These are phyloP conservation scores for Echeveria elegans DNA, from an alignment of 164 flowering plant genomes.

Conservation along the genomic window DNA sequence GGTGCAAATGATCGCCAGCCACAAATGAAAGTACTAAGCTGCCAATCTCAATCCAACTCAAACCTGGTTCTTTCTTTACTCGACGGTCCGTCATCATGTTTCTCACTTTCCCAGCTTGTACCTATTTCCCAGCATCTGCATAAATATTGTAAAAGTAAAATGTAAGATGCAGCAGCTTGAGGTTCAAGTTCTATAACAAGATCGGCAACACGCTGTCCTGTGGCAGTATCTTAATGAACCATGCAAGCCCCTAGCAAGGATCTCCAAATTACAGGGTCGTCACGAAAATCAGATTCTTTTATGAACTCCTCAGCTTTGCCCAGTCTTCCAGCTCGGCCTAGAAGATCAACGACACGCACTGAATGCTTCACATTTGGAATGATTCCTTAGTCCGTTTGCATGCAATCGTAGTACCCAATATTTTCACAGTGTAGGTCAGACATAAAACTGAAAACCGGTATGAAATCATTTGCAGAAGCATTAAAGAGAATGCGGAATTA, in stretches of 20 bases:
- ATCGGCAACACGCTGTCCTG: constrained; percentile 36
- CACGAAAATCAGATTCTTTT: constrained; percentile 26
- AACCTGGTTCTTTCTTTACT: constrained; percentile 54
- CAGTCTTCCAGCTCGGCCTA: constrained; percentile 57
- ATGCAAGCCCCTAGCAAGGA: constrained; percentile 49
- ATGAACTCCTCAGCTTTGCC: constrained; percentile 45
- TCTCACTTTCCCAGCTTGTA: constrained; percentile 27
- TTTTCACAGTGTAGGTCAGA: not conserved
- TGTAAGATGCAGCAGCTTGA: constrained; percentile 46
- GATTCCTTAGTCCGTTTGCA: constrained; percentile 32
- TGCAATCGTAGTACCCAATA: constrained; percentile 33
- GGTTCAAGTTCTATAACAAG: constrained; percentile 54
- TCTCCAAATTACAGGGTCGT: constrained; percentile 49
- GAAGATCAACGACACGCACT: constrained; percentile 48
- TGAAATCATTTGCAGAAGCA: not conserved
- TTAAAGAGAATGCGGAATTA: not conserved
- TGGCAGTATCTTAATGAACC: constrained; percentile 24
- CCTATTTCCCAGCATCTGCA: constrained; percentile 26
- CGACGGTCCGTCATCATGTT: constrained; percentile 36
- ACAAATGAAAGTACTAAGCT: constrained; percentile 37
- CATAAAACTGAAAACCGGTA: not conserved
- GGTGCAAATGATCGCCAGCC: constrained; percentile 13
- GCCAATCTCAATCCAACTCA: constrained; percentile 51
- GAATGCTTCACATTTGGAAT: constrained; percentile 39
- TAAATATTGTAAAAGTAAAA: constrained; percentile 50